Conservation (phyloP, 148 eudicot species). For the Simmondsia chinensis region DNA sequence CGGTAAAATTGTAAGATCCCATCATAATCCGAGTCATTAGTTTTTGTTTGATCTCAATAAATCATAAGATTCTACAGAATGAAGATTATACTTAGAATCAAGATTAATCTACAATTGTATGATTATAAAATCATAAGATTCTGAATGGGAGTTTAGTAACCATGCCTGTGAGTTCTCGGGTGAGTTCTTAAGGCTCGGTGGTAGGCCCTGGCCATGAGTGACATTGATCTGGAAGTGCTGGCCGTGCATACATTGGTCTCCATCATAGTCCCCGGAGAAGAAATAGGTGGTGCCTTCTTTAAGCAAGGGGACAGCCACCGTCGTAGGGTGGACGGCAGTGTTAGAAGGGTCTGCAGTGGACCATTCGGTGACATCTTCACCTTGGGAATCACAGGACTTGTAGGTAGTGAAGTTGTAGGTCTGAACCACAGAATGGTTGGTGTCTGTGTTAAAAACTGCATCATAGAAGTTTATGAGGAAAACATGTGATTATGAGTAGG, state of each 20-base stretch:
- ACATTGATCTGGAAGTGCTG: constrained; percentile 60
- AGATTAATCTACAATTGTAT: too few species aligned
- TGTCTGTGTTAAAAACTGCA: constrained; percentile 86
- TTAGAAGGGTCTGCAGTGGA: constrained; percentile 50
- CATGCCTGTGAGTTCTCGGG: too few species aligned
- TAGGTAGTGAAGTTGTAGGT: constrained; percentile 58
- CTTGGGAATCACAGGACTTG: constrained; percentile 43
- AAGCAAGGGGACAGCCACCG: constrained; percentile 47
- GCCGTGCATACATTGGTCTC: constrained; percentile 69
- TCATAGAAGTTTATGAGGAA: neutral
- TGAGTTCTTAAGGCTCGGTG: constrained; percentile 34
- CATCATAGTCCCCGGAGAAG: constrained; percentile 87
- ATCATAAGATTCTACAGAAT: too few species aligned
- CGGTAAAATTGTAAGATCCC: too few species aligned
- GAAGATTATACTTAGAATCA: too few species aligned
- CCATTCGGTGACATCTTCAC: constrained; percentile 45
- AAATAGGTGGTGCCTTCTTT: constrained; percentile 64
- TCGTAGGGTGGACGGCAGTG: constrained; percentile 25
- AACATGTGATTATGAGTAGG: too few species aligned
- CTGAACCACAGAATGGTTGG: constrained; percentile 68
- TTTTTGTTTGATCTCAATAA: too few species aligned
- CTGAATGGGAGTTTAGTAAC: too few species aligned
- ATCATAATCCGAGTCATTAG: too few species aligned
- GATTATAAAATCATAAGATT: too few species aligned
- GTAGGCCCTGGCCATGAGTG: constrained; percentile 67